Base-by-base conservation (phyloP, 2,329 filamentous ascomycete genomes). In the Beauveria australis region DNA sequence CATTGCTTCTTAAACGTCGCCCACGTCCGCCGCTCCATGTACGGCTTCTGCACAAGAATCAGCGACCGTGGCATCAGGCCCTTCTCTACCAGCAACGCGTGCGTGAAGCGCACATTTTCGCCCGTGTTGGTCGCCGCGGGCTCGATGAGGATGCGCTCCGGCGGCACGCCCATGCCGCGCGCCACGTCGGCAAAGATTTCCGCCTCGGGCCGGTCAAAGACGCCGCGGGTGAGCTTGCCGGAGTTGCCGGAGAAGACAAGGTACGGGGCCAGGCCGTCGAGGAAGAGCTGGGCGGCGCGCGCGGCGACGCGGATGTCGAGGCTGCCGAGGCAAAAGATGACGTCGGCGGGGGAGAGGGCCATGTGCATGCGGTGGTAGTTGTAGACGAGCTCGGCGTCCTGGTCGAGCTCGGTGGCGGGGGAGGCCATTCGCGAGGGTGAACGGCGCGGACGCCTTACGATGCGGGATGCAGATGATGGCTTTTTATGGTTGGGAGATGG, bases 1-100 rank as follows among this genome's bases (percentile, higher is more conserved):
- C 77, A 79, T 68, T 79, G 77, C 68, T 74, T 76, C 62, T 69
- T 70, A 62, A 79, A 79, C 0, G 77, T 79, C 1, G 77, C 77
- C 47, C 73, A 78, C 5, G 76, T 77, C 6, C 77, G 67, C 40
- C 77, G 67, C 66, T 79, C 76, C 77, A 79, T 79, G 61, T 79
- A 79, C 26, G 76, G 77, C 66, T 79, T 79, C 66, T 79, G 77
- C 9, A 79, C 77, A 1, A 79, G 68, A 18, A 79, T 67, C 33
- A 79, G 72, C 2, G 69, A 73, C 33, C 66, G 61, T 1, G 61
- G 58, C 0, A 71, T 58, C 1, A 76, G 48, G 0, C 68, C 64
- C 24, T 53, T 67, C 14, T 69, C 64, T 18, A 58, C 49, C 1
- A 79, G 67, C 10, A 79, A 63, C 0, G 66, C 68, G 43, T 75